Evolutionary conservation across 768 basidiomycete genomes (phyloP), one percentile per base, ranked within the genome.

Genomic region (Hygrocybe punicea): DNA sequence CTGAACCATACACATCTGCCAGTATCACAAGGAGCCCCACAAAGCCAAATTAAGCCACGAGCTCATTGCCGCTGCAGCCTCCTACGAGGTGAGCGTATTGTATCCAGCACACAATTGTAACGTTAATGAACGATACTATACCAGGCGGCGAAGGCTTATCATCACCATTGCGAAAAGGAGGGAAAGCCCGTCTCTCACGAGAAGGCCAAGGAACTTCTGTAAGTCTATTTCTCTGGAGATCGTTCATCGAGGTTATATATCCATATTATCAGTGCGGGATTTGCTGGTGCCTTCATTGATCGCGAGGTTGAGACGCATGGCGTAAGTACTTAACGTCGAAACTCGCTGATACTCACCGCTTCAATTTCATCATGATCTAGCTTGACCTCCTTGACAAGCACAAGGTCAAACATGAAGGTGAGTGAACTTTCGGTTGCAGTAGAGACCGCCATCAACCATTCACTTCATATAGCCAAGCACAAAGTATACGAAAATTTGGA

Each of bases 111-210:
- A 53, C 29, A 21, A 25, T 14, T 29, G 29, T 29, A 29, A 29
- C 29, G 4, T n/a, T n/a, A n/a, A n/a, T n/a, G n/a, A n/a, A n/a
- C n/a, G n/a, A n/a, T 21, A n/a, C 44, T 13, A 40, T 29, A 29
- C n/a, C 57, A 84, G 84, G 86, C 86, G 56, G 78, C 78, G 47
- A 87, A 85, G 66, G 79, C 82, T 1, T 89, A 81, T 65, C 77
- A 88, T 60, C 60, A 82, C 0, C 87, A 89, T 69, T 48, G 63
- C 25, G 74, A 55, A 36, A 64, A 51, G 37, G 73, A 85, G 23
- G 88, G 87, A 40, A 60, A 78, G 62, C 76, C 81, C 3, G 63
- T 58, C 14, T 67, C 25, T 50, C 87, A 89, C 65, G 77, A 67
- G 8, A 75, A 74, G 64, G 83, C 82, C 19, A 87, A 86, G 73